phyloP scores from a whole-genome alignment of 768 basidiomycete genomes.

The Lentinula detonsa region DNA sequence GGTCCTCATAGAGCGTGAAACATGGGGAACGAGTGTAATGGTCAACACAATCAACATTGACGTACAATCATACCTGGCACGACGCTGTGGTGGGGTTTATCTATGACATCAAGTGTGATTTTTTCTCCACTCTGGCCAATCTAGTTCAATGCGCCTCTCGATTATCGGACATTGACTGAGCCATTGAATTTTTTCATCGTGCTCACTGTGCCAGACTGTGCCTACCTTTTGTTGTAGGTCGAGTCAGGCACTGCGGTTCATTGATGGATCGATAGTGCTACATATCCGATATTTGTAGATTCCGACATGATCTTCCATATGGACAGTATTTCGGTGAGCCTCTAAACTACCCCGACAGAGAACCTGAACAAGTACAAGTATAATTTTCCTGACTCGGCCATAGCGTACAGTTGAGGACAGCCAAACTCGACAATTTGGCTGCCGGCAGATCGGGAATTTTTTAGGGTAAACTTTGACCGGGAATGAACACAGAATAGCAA shows the following conservation, averaged over 20 bases:
- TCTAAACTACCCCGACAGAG: background rate
- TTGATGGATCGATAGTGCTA: background rate
- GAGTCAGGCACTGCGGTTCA: background rate
- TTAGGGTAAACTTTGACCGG: too few relatives aligned
- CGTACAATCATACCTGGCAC: background rate
- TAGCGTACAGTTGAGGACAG: too few relatives aligned
- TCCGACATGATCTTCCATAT: background rate
- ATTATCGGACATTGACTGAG: background rate
- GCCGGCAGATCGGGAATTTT: too few relatives aligned
- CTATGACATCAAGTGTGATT: background rate
- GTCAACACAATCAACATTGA: background rate
- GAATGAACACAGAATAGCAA: too few relatives aligned
- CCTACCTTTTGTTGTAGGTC: too few relatives aligned
- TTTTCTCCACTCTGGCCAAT: background rate
- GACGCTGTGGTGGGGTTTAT: background rate
- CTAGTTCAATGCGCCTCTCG: background rate
- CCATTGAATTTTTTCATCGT: background rate
- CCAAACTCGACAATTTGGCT: too few relatives aligned
- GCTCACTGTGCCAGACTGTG: too few relatives aligned
- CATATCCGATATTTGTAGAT: background rate
- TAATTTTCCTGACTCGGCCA: background rate
- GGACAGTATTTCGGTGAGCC: background rate
- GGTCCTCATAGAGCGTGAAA: background rate
- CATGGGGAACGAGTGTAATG: background rate
- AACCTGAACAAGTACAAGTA: background rate